Percentiles rank a stretch among this genome's conserved stretches.
Conservation (phyloP, 306 rosid genomes). For the Glycine soja region DNA sequence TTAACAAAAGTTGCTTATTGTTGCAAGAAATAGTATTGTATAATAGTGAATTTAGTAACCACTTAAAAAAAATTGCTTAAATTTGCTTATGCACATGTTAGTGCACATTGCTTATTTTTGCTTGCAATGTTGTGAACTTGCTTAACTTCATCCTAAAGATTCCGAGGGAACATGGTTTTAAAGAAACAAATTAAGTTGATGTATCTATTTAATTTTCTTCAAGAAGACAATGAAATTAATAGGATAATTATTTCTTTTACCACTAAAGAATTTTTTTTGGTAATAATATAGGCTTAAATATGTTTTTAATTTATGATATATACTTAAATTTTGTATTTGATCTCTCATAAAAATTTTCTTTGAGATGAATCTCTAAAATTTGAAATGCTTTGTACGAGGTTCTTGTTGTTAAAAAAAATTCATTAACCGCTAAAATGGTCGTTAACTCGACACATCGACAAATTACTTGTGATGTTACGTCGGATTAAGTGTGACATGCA, state of each 20-base stretch:
- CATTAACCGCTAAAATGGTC: too few species aligned
- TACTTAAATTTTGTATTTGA: too few species aligned
- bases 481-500: too few species aligned
- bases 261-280: not conserved
- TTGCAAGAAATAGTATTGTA: constrained; percentile 1
- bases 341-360: too few species aligned
- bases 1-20: constrained; percentile 3
- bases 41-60: constrained; percentile 1
- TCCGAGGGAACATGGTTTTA: not conserved
- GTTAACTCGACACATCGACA: too few species aligned
- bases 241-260: not conserved
- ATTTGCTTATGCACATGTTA: not conserved
- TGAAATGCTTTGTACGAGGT: too few species aligned
- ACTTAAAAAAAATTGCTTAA: not conserved
- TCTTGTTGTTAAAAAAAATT: too few species aligned
- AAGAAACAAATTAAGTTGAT: not conserved
- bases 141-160: not conserved
- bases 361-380: too few species aligned
- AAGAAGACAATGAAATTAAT: not conserved
- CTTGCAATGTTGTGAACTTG: constrained; percentile 14
- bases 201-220: not conserved
- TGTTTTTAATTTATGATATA: too few species aligned
- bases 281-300: too few species aligned
- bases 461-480: too few species aligned
- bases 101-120: not conserved